Conservation (phyloP, 2,329 filamentous ascomycete genomes). For the Cladorrhinum sp. region DNA sequence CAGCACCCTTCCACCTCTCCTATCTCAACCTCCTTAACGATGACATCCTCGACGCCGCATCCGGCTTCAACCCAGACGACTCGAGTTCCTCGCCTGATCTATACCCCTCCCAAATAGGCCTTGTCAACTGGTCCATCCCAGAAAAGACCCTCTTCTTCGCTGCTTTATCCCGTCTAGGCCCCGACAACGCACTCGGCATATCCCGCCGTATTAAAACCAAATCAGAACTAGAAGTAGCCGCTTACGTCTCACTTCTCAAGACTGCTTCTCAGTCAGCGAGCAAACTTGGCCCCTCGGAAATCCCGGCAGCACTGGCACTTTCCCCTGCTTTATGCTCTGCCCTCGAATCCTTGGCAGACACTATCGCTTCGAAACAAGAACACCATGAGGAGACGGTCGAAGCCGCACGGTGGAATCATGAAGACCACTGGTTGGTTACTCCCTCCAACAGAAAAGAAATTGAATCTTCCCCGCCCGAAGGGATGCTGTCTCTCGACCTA, state of each 20-base stretch:
- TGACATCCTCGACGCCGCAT: constrained; percentile 53
- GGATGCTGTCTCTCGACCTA: constrained; percentile 49
- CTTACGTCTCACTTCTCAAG: constrained; percentile 65
- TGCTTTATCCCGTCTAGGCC: constrained; percentile 61
- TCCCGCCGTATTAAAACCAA: constrained; percentile 66
- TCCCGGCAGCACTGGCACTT: constrained; percentile 70
- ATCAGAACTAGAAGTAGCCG: constrained; percentile 67
- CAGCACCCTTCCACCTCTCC: constrained; percentile 39
- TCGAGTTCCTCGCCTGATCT: constrained; percentile 25
- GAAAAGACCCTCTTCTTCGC: constrained; percentile 73
- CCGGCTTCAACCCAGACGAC: constrained; percentile 32
- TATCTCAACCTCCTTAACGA: constrained; percentile 55
- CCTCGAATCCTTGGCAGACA: constrained; percentile 67
- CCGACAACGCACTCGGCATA: constrained; percentile 60
- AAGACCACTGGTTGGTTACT: constrained; percentile 55
- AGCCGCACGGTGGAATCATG: constrained; percentile 52
- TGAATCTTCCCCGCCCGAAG: constrained; percentile 27
- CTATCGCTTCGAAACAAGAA: constrained; percentile 63
- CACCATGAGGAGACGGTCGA: constrained; percentile 59
- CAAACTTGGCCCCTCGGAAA: constrained; percentile 37
- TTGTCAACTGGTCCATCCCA: constrained; percentile 62
- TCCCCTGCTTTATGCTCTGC: constrained; percentile 60
- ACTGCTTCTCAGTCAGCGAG: constrained; percentile 31
- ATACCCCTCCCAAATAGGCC: constrained; percentile 60
- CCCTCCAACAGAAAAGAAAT: neutral